Conservation (phyloP, 2,329 filamentous ascomycete species). For the Phoma sp. region DNA sequence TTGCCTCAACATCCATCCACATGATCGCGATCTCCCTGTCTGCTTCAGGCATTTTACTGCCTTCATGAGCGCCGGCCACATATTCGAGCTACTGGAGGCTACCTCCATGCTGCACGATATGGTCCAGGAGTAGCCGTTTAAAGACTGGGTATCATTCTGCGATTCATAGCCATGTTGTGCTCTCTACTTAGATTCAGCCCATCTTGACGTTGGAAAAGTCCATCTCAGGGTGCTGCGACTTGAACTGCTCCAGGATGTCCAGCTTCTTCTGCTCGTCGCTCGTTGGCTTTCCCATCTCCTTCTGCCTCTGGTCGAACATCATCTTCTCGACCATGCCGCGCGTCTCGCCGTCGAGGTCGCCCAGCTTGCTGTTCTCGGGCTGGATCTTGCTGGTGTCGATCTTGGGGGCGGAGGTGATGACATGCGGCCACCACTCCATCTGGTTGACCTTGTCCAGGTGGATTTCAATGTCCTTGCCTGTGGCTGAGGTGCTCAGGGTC, state of each 20-base stretch:
- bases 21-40: no score
- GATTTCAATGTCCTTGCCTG: slow-evolving; percentile 77
- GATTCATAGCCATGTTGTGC: background rate
- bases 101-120: background rate
- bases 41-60: no score
- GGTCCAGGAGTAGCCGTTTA: background rate
- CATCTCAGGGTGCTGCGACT: slow-evolving; percentile 78
- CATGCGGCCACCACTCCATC: slow-evolving; percentile 98
- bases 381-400: slow-evolving; percentile 96
- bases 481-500: slow-evolving; percentile 74
- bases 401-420: slow-evolving; percentile 83
- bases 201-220: slow-evolving; percentile 73
- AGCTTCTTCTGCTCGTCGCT: slow-evolving; percentile 96
- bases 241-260: slow-evolving; percentile 89
- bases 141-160: background rate
- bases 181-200: slow-evolving; percentile 37
- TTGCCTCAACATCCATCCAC: no score
- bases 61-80: no score
- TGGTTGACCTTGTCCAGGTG: slow-evolving; percentile 97
- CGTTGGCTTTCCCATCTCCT: slow-evolving; percentile 86
- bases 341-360: slow-evolving; percentile 93
- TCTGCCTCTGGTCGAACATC: slow-evolving; percentile 99
- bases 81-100: no score
- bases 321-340: slow-evolving; percentile 99
- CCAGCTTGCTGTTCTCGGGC: slow-evolving; percentile 89